These are phyloP conservation scores for Tolypocladium pustulatum DNA, from an alignment of 2,329 filamentous ascomycete species.

Conservation along the genomic window DNA sequence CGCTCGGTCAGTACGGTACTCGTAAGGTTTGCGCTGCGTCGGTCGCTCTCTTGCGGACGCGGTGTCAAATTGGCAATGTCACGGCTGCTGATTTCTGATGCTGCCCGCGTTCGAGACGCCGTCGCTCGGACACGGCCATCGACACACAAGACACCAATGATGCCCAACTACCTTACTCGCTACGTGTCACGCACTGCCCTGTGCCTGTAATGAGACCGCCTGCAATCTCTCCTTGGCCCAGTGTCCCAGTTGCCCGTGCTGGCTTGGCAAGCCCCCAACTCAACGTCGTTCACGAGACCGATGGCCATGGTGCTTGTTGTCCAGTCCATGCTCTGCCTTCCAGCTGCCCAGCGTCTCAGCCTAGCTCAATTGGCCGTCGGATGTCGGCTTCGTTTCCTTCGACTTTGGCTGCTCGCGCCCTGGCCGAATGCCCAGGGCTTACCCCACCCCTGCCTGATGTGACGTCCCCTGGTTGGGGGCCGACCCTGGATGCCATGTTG, in stretches of 20 bases:
- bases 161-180: background rate
- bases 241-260: background rate
- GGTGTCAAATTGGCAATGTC: background rate
- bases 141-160: background rate
- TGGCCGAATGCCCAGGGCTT: background rate
- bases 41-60: background rate
- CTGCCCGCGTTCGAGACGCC: background rate
- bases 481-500: conserved; percentile 1
- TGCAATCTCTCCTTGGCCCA: background rate
- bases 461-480: background rate
- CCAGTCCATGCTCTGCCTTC: background rate
- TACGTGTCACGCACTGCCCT: background rate
- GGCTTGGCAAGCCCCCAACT: background rate
- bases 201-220: background rate
- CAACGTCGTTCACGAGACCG: background rate
- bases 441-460: background rate
- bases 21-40: too few relatives aligned
- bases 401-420: background rate
- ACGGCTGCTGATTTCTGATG: background rate
- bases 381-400: background rate
- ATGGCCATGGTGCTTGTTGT: background rate
- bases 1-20: background rate
- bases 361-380: background rate
- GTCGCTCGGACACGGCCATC: background rate
- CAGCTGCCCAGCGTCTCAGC: background rate